A percentile compares a stretch with the other conserved stretches of the same genome.
phyloP scores from a whole-genome alignment of 176 grass and related monocot species.

The Cymbopogon citratus region DNA sequence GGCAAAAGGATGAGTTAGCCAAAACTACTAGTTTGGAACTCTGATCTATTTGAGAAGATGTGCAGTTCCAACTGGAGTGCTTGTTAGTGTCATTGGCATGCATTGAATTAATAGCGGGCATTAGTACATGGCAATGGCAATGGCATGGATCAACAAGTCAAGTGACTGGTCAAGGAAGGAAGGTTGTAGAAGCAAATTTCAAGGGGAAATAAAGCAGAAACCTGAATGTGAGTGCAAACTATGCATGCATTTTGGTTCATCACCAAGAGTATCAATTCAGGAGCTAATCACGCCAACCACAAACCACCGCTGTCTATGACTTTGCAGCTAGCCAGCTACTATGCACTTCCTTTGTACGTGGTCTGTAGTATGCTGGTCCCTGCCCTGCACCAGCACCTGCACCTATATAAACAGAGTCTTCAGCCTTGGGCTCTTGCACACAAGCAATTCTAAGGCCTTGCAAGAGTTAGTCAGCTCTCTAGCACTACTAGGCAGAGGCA shows the following conservation, averaged over 20 bases:
- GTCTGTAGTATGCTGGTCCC: background rate
- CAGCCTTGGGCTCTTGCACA: background rate
- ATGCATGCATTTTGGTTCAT: background rate
- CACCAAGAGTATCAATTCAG: background rate
- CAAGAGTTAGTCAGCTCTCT: background rate
- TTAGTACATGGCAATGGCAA: too few relatives aligned
- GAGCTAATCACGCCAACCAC: slow-evolving; percentile 40
- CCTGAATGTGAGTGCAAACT: background rate
- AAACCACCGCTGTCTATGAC: background rate
- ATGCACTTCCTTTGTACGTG: background rate
- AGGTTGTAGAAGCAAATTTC: background rate
- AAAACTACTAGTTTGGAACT: background rate
- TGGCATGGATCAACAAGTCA: background rate
- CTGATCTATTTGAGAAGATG: background rate
- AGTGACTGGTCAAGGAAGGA: background rate
- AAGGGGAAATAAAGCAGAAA: background rate
- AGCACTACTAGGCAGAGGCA: background rate
- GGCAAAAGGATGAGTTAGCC: background rate
- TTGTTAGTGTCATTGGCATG: background rate
- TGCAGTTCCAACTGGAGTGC: slow-evolving; percentile 38
- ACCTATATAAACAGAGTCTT: slow-evolving; percentile 19
- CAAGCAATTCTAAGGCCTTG: background rate
- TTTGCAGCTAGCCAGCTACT: background rate
- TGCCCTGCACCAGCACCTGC: background rate
- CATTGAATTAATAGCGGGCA: too few relatives aligned